Evolutionary conservation across 768 basidiomycete species (phyloP), one percentile per base, ranked within the genome.

Genomic region (Asterophora parasitica): DNA sequence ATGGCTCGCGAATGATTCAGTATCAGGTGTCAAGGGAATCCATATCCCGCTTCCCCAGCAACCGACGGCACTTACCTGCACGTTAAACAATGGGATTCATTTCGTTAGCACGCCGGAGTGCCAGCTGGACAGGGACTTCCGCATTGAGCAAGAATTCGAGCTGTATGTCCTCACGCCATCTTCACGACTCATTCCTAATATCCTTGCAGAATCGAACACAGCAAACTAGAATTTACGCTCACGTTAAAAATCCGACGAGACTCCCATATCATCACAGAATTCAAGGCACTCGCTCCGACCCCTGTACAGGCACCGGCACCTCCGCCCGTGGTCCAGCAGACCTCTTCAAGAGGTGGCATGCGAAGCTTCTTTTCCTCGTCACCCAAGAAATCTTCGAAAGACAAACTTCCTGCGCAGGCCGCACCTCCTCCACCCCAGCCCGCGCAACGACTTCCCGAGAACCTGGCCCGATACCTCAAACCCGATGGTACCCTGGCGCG

Each of bases 1-100:
- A 49, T 19, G 23, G n/a, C 7, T 12, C 17, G 2, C 7, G 12
- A 30, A 12, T 46, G 40, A 44, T 63, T 19, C 60, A 95, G 94
- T 97, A 17, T 63, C 90, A 28, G 82, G 84, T 30, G 75, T 92
- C 49, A 86, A 79, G 56, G 78, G 76, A 39, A 71, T 96, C 31
- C 73, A 78, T 46, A 69, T 96, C 27, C 93, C 94, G 0, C 55
- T 97, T 26, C 94, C 93, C 0, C 68, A 70, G n/a, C 75, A 89
- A 53, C 67, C 78, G 0, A 92, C 93, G 0, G 75, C 71, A 20
- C 70, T 96, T 49, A 85, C 84, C 8, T 91, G 91, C 63, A 92
- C 91, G 0, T 74, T 98, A 52, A 96, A 98, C 66, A 98, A 98
- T 58, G 94, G 93, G 7, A 94, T 97, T 42, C 93, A 96, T 65